Evolutionary conservation across 2,329 filamentous ascomycete species (phyloP).

Genomic region (Reticulascus tulasneorum): DNA sequence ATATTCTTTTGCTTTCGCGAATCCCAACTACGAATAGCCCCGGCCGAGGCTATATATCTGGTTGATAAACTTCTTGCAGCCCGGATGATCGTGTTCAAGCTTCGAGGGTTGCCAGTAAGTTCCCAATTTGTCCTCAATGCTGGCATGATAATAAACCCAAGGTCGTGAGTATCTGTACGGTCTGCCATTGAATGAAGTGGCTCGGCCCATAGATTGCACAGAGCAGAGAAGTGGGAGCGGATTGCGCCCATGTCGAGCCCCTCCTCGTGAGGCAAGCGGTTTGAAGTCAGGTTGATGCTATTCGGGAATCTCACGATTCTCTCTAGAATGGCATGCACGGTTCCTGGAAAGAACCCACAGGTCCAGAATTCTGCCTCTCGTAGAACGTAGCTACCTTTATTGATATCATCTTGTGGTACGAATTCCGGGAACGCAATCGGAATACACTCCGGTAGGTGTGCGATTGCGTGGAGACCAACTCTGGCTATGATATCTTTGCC

Average conservation of each 20-base stretch:
- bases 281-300: neutral
- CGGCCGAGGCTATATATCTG: slow-evolving; percentile 34
- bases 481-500: slow-evolving; percentile 12
- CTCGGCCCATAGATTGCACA: slow-evolving; percentile 25
- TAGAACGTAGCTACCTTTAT: slow-evolving; percentile 21
- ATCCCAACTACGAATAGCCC: slow-evolving; percentile 47
- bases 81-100: slow-evolving; percentile 33
- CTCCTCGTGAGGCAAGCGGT: no score
- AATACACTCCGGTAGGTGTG: slow-evolving; percentile 6
- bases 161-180: slow-evolving; percentile 49
- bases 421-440: slow-evolving; percentile 25
- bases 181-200: slow-evolving; percentile 32
- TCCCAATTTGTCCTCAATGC: slow-evolving; percentile 44
- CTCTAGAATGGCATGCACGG: slow-evolving; percentile 30
- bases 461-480: slow-evolving; percentile 7
- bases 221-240: slow-evolving; percentile 9
- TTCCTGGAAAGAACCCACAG: slow-evolving; percentile 38
- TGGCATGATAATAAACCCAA: slow-evolving; percentile 50
- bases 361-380: slow-evolving; percentile 35
- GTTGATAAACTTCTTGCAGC: slow-evolving; percentile 40
- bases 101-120: slow-evolving; percentile 33
- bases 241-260: neutral
- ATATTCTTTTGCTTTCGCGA: slow-evolving; percentile 25
- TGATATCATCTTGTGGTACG: slow-evolving; percentile 22
- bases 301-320: slow-evolving; percentile 25